These are phyloP conservation scores for Fusarium paranaense DNA, from an alignment of 2,329 filamentous ascomycete genomes.

Conservation along the genomic window DNA sequence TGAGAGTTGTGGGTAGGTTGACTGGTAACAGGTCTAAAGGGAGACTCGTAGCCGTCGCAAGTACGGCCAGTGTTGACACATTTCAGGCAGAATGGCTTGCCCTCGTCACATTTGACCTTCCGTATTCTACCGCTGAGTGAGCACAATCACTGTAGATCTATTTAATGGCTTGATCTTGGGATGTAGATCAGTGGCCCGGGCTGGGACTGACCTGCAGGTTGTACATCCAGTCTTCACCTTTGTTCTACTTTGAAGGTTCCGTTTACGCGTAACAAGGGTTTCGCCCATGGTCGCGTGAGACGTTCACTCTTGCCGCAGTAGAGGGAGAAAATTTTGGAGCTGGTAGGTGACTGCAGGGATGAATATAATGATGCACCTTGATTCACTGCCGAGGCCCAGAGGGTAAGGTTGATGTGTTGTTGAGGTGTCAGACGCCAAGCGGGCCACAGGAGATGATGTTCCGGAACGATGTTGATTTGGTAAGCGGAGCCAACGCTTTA, in stretches of 20 bases:
- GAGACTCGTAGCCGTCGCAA: constrained; percentile 57
- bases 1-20: constrained; percentile 18
- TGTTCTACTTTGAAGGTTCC: constrained; percentile 18
- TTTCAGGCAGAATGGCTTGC: constrained; percentile 50
- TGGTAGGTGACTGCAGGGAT: constrained; percentile 2
- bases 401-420: neutral
- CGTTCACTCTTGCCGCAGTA: neutral
- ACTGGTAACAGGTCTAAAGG: constrained; percentile 47
- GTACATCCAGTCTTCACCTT: constrained; percentile 57
- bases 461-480: neutral
- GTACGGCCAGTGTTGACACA: constrained; percentile 54
- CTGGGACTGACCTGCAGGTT: constrained; percentile 54
- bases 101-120: constrained; percentile 54
- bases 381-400: neutral
- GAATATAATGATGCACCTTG: constrained; percentile 15
- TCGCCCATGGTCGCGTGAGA: neutral
- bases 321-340: too few relatives aligned
- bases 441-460: neutral
- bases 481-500: neutral
- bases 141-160: constrained; percentile 8
- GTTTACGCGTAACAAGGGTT: constrained; percentile 44
- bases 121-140: constrained; percentile 46
- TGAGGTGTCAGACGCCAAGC: neutral
- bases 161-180: neutral
- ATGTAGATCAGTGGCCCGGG: constrained; percentile 24